Evolutionary conservation across 495 filamentous ascomycete genomes (phyloP), one percentile per base, ranked within the genome.

Genomic region (Clavariopsis aquatica): DNA sequence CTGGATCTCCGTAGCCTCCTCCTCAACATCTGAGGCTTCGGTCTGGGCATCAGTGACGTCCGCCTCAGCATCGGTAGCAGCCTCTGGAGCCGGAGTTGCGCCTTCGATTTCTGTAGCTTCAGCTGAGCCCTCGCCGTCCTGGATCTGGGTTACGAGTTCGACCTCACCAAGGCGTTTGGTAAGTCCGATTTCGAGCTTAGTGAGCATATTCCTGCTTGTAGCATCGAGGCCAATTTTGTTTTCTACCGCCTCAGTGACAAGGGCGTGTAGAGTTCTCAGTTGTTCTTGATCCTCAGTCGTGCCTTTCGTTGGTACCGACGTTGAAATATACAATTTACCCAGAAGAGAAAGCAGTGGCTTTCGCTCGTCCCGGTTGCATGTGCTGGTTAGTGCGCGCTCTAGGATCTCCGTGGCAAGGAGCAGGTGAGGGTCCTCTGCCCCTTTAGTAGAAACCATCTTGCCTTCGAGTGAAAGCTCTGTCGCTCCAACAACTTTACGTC

Each of bases 281-380:
- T 36, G 72, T 71, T 36, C 72, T 23, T 45, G 20, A 31, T 64
- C 51, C n/a, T 19, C 43, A 1, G 5, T 28, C 24, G 31, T 41
- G 2, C 24, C 29, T 24, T 47, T 54, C 36, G 15, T 22, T 20
- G 64, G 59, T 9, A n/a, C 43, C 2, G 77, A 73, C 10, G 79
- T 71, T 0, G 90, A 84, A 61, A 97, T 82, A 74, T 91, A 87
- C 15, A 96, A 80, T 77, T 98, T 98, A 57, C 83, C 85, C 23
- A 98, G 80, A 45, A 97, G 82, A 2, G 85, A 78, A 57, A 91
- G 83, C 26, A 96, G 77, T 4, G 88, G 78, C 77, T 96, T 97
- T 74, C 85, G 89, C 75, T 97, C 93, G 69, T 96, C 92, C 74
- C 78, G 85, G 41, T 64, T 67, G 64, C 79, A 85, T n/a, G 78